Evolutionary conservation across 2,329 filamentous ascomycete species (phyloP), one percentile per base, ranked within the genome.

Genomic region (Xylaria sp.): DNA sequence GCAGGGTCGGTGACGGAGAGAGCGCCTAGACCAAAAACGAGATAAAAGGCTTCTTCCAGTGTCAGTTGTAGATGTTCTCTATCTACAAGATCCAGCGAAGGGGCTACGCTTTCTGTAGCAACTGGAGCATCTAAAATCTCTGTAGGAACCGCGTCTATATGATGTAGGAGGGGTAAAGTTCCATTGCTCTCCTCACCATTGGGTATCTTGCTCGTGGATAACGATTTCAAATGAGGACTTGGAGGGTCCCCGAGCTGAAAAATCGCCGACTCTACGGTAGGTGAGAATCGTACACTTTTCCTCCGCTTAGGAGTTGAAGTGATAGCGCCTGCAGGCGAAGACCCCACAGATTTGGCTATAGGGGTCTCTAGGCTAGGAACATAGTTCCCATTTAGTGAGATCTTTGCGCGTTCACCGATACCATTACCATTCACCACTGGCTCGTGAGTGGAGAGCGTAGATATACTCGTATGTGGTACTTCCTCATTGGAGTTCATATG

Each of bases 51-150:
- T 80, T 99, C 96, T 79, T 98, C 94, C 0, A 91, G 87, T 2
- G 91, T 94, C 9, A 99, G 85, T 78, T 98, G 96, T n/a, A 98
- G 89, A 76, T 98, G 94, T 76, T 99, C 96, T 81, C 82, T 86
- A 72, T 88, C 84, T 60, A 79, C 74, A 2, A 87, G 75, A n/a
- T 78, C 72, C 1, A 48, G 25, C 13, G 63, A 42, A 9, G 35
- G n/a, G 51, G 63, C 65, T 18, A 44, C 13, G 18, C 8, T 63
- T 25, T 37, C 35, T 12, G 63, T 23, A n/a, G 59, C n/a, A 5
- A 5, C 21, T 27, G 40, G 25, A 13, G 21, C 27, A 18, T 70
- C 70, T 1, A 47, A 35, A 54, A 69, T 27, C 21, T 69, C 59
- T 10, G 58, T 55, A 32, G 68, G n/a, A 50, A 59, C 58, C 9